phyloP scores from a whole-genome alignment of 345 rosid genomes.

The Salix udensis region DNA sequence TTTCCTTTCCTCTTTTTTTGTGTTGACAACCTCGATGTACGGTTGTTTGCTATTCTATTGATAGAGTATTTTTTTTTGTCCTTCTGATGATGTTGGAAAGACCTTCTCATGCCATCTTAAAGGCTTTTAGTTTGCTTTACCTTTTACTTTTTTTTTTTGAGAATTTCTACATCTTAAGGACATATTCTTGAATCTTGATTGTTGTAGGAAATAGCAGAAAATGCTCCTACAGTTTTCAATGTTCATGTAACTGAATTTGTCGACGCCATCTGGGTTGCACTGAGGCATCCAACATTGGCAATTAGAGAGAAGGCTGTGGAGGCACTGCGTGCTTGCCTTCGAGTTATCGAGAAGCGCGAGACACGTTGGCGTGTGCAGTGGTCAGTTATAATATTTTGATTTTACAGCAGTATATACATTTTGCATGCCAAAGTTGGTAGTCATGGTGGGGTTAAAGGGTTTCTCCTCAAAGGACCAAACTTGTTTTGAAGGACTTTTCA shows the following conservation, averaged over 20 bases:
- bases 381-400: conserved; percentile 37
- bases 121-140: not conserved
- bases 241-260: conserved; percentile 95
- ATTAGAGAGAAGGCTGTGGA: conserved; percentile 94
- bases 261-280: conserved; percentile 97
- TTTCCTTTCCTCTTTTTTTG: not conserved
- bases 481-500: not conserved
- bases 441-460: not conserved
- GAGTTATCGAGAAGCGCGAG: conserved; percentile 98
- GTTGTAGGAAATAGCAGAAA: conserved; percentile 94
- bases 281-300: conserved; percentile 86
- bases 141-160: not conserved
- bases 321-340: conserved; percentile 98
- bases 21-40: not conserved
- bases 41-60: not conserved
- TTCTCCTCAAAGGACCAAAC: not conserved
- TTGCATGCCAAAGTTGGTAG: not conserved
- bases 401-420: not conserved
- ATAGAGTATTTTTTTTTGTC: not conserved
- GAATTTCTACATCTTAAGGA: not conserved
- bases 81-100: not conserved
- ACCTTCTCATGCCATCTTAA: not conserved
- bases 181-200: conserved; percentile 14
- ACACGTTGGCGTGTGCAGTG: conserved; percentile 99
- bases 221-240: conserved; percentile 97